Conservation (phyloP, 306 rosid genomes). For the Quercus mongolica region DNA sequence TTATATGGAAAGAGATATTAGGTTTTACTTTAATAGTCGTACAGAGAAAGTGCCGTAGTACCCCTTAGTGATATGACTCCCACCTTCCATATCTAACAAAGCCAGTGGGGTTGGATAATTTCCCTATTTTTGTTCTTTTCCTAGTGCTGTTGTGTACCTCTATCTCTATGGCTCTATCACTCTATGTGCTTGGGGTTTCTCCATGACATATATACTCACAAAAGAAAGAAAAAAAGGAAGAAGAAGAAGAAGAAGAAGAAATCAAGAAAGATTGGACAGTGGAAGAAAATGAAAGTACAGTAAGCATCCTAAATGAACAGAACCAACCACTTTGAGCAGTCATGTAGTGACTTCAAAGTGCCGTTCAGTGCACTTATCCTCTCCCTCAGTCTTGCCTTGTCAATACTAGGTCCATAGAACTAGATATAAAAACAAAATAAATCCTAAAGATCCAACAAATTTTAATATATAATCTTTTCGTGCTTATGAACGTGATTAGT, state of each 20-base stretch:
- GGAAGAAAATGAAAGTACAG: slow-evolving; percentile 1
- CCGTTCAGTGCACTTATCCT: slow-evolving; percentile 12
- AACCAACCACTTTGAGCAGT: slow-evolving; percentile 44
- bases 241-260: too few species aligned
- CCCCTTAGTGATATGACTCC: slow-evolving; percentile 45
- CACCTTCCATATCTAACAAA: slow-evolving; percentile 33
- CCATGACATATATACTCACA: background rate
- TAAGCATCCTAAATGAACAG: slow-evolving; percentile 70
- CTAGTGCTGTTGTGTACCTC: background rate
- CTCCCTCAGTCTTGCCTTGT: background rate
- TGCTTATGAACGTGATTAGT: too few species aligned
- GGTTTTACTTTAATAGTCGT: slow-evolving; percentile 35
- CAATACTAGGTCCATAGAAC: too few species aligned
- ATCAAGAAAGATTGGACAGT: background rate
- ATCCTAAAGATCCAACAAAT: too few species aligned
- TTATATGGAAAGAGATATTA: background rate
- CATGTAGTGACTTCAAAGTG: slow-evolving; percentile 19
- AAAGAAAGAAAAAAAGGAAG: background rate
- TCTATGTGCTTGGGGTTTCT: background rate
- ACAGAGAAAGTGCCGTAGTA: slow-evolving; percentile 46
- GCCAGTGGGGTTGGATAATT: background rate
- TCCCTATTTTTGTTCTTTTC: background rate
- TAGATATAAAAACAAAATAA: too few species aligned
- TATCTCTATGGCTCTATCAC: background rate
- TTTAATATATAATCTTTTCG: too few species aligned